A percentile compares a stretch with the other conserved stretches of the same genome.
These are phyloP conservation scores for Xylaria telfairii DNA, from an alignment of 495 filamentous ascomycete species.

Conservation along the genomic window DNA sequence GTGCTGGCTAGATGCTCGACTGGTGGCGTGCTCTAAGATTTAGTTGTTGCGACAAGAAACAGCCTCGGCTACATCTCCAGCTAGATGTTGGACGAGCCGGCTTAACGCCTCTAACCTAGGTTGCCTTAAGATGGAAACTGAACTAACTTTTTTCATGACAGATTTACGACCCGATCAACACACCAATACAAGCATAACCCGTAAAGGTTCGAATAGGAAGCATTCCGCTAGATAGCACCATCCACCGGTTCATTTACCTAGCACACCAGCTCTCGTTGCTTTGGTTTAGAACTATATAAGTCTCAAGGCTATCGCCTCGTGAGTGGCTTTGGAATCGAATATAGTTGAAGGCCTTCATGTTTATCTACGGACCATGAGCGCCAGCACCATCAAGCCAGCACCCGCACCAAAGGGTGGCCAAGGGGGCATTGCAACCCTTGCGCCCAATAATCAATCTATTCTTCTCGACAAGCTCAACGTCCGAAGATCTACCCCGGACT, in stretches of 20 bases:
- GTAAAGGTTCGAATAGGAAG: constrained; percentile 2
- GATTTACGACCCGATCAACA: constrained; percentile 21
- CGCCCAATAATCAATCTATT: constrained; percentile 62
- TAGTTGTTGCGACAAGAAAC: constrained; percentile 3
- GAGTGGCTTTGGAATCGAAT: constrained; percentile 23
- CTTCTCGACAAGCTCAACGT: constrained; percentile 78
- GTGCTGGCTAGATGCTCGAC: not conserved
- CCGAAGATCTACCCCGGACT: constrained; percentile 83
- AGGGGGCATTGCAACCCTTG: constrained; percentile 41
- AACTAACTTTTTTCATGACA: not conserved
- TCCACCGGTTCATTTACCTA: not conserved
- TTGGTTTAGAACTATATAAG: constrained; percentile 18
- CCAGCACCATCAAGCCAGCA: constrained; percentile 49
- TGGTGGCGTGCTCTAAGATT: not conserved
- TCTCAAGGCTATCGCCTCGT: constrained; percentile 21
- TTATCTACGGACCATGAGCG: constrained; percentile 51
- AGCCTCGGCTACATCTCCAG: not conserved
- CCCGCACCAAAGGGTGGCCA: constrained; percentile 49
- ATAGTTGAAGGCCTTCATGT: constrained; percentile 22
- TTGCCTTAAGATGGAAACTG: not conserved
- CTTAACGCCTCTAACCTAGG: not conserved
- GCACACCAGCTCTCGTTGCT: constrained; percentile 14
- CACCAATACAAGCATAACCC: constrained; percentile 7
- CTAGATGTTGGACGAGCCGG: not conserved
- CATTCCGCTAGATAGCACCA: constrained; percentile 7